Evolutionary conservation across 2,329 filamentous ascomycete species (phyloP).

Genomic region (Ophiocordyceps sinensis): DNA sequence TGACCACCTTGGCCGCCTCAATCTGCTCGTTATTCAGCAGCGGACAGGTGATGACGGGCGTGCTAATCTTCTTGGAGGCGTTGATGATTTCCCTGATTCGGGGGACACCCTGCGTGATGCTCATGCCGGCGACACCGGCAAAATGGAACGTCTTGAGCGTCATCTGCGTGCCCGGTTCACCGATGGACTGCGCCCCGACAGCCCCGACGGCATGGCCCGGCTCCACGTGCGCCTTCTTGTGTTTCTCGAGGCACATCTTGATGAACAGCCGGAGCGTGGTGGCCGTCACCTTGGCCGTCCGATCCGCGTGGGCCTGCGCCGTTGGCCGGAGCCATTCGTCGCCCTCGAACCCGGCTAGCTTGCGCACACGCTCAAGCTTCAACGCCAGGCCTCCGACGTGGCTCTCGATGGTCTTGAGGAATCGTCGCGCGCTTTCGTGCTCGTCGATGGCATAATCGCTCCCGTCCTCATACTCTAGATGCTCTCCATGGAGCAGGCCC

Average conservation of each 20-base stretch:
- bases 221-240: slow-evolving; percentile 80
- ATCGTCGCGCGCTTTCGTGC: slow-evolving; percentile 69
- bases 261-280: slow-evolving; percentile 65
- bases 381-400: slow-evolving; percentile 52
- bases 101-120: slow-evolving; percentile 95
- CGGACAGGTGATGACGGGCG: slow-evolving; percentile 81
- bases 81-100: slow-evolving; percentile 99
- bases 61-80: slow-evolving; percentile 85
- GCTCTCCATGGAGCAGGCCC: slow-evolving; percentile 41
- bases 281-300: slow-evolving; percentile 71
- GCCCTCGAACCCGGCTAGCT: slow-evolving; percentile 32
- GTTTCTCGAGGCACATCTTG: slow-evolving; percentile 71
- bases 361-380: slow-evolving; percentile 41
- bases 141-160: slow-evolving; percentile 99
- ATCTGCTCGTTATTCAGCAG: slow-evolving; percentile 63
- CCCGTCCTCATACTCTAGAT: slow-evolving; percentile 54
- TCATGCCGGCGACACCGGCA: slow-evolving; percentile 98
- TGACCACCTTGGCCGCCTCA: slow-evolving; percentile 75
- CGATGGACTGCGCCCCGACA: slow-evolving; percentile 93
- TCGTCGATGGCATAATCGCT: slow-evolving; percentile 59
- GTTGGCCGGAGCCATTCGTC: slow-evolving; percentile 8
- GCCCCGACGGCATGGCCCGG: slow-evolving; percentile 93
- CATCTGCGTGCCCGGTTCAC: slow-evolving; percentile 98
- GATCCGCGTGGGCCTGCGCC: slow-evolving; percentile 38
- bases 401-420: slow-evolving; percentile 62